These are phyloP conservation scores for Penicillium longicatenatum DNA, from an alignment of 495 filamentous ascomycete genomes.

Conservation along the genomic window DNA sequence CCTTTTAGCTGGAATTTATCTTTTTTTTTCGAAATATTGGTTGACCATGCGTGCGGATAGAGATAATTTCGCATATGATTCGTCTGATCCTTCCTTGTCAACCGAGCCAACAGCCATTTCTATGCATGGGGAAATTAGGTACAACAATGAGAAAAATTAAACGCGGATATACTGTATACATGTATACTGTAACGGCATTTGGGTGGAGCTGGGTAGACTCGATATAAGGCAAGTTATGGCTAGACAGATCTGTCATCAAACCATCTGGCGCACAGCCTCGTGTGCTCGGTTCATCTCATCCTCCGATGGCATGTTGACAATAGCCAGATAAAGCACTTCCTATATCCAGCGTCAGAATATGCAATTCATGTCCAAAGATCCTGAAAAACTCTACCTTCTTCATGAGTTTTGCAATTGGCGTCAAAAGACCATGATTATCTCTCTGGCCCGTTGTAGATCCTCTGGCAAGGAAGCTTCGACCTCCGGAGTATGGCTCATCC, in stretches of 20 bases:
- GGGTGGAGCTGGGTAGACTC: too few relatives aligned
- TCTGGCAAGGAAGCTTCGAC: background rate
- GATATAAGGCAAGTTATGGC: too few relatives aligned
- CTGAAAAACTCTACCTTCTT: slow-evolving; percentile 10
- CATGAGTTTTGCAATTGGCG: slow-evolving; percentile 15
- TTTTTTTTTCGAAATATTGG: slow-evolving; percentile 3
- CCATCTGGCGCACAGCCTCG: slow-evolving; percentile 4
- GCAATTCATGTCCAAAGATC: background rate
- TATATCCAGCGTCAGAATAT: slow-evolving; percentile 28
- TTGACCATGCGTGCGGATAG: slow-evolving; percentile 3
- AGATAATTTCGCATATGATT: slow-evolving; percentile 1
- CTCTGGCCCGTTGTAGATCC: background rate
- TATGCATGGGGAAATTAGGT: background rate
- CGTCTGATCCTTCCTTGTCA: background rate
- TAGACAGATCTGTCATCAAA: background rate
- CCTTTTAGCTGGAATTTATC: background rate
- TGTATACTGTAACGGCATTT: background rate
- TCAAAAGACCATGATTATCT: slow-evolving; percentile 3
- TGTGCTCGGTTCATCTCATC: slow-evolving; percentile 41
- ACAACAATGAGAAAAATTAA: background rate
- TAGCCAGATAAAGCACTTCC: slow-evolving; percentile 53
- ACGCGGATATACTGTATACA: background rate
- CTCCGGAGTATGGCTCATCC: background rate
- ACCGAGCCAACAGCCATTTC: background rate
- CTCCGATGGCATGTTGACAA: slow-evolving; percentile 53